A percentile compares a stretch with the other conserved stretches of the same genome.
phyloP scores from a whole-genome alignment of 441 rosid genomes.

The Erodium moschatum region DNA sequence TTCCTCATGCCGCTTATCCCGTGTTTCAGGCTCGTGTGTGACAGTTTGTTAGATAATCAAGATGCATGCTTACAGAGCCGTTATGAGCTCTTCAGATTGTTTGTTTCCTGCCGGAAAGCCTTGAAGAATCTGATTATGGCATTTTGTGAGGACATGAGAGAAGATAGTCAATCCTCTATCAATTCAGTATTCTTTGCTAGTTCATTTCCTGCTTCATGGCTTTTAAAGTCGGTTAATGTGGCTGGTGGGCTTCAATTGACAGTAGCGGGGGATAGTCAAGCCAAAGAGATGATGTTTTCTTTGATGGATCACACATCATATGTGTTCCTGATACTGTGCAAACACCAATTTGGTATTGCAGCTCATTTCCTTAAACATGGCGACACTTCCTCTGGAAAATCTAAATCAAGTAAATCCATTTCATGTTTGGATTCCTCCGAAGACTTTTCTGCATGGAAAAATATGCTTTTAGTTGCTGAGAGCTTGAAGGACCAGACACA shows the following conservation, averaged over 20 bases:
- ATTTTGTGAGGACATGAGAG: slow-evolving; percentile 38
- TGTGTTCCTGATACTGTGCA: slow-evolving; percentile 43
- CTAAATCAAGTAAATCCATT: slow-evolving; percentile 16
- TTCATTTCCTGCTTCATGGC: slow-evolving; percentile 49
- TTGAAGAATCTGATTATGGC: slow-evolving; percentile 47
- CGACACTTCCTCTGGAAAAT: not conserved
- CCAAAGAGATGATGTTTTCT: slow-evolving; percentile 36
- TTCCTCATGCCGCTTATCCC: slow-evolving; percentile 7
- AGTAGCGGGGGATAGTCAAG: slow-evolving; percentile 25
- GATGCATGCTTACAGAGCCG: slow-evolving; percentile 26
- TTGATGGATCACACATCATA: slow-evolving; percentile 81
- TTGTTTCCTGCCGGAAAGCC: slow-evolving; percentile 63
- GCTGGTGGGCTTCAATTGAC: slow-evolving; percentile 40
- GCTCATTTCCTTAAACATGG: slow-evolving; percentile 19
- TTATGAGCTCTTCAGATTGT: slow-evolving; percentile 46
- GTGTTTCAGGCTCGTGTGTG: slow-evolving; percentile 41
- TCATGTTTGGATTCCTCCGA: slow-evolving; percentile 22
- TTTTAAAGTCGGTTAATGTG: slow-evolving; percentile 52
- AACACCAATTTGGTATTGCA: slow-evolving; percentile 35
- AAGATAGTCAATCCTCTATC: slow-evolving; percentile 28
- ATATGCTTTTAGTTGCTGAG: slow-evolving; percentile 34
- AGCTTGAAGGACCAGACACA: slow-evolving; percentile 52
- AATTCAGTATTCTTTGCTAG: slow-evolving; percentile 38
- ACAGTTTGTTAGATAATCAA: slow-evolving; percentile 32
- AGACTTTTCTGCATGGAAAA: slow-evolving; percentile 36